phyloP scores from a whole-genome alignment of 1,284 basidiomycete genomes.

The Microbotryum scabiosae region DNA sequence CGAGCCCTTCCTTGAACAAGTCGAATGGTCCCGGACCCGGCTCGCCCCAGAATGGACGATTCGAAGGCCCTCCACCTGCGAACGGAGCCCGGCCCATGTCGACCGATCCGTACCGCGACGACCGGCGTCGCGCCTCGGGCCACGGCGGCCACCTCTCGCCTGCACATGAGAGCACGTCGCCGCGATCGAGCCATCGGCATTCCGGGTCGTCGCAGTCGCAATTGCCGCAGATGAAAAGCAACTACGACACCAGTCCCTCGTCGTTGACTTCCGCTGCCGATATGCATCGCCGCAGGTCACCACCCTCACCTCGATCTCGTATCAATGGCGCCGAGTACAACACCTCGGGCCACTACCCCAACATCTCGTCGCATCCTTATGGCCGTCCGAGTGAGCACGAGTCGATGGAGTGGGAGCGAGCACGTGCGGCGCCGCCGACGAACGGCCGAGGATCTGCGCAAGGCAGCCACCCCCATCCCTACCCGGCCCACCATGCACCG shows the following conservation, averaged over 20 bases:
- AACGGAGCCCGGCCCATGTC: conserved; percentile 21
- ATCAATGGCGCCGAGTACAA: neutral
- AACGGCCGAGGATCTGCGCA: neutral
- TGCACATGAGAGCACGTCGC: neutral
- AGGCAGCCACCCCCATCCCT: neutral
- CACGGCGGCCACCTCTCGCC: conserved; percentile 7
- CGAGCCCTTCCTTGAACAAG: conserved; percentile 11
- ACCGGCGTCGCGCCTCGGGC: conserved; percentile 9
- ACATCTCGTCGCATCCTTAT: conserved; percentile 9
- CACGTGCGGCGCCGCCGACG: neutral
- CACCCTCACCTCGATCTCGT: conserved; percentile 23
- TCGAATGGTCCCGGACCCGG: neutral
- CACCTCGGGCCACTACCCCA: conserved; percentile 2
- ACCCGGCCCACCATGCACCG: neutral
- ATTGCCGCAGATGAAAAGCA: conserved; percentile 16
- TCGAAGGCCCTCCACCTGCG: conserved; percentile 15
- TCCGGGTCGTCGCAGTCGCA: neutral
- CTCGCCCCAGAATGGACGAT: conserved; percentile 13
- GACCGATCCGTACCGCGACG: conserved; percentile 21
- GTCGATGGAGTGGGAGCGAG: conserved; percentile 25
- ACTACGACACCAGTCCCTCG: conserved; percentile 4
- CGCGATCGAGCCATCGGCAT: conserved; percentile 13
- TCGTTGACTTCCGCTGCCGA: conserved; percentile 9
- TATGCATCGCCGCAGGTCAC: conserved; percentile 8
- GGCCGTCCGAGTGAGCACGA: neutral